Evolutionary conservation across 192 early-diverging fungal species (phyloP), one percentile per base, ranked within the genome.

Genomic region (Rhizoclosmatium globosum): DNA sequence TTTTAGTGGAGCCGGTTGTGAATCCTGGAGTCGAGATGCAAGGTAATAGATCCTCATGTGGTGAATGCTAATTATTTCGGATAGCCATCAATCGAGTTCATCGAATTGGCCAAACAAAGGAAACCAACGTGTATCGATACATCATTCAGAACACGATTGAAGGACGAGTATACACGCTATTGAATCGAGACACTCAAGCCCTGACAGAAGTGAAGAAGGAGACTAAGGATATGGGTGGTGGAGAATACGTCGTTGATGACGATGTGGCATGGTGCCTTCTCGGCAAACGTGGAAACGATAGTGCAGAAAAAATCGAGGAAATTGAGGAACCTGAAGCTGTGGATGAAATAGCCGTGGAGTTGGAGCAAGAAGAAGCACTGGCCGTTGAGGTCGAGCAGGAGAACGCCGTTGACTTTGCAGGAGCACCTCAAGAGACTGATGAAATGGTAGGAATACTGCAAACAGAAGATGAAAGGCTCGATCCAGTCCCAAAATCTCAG

Each of bases 1-100:
- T 90, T 66, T 62, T 90, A 4, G 79, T 90, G 61, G 89, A 90
- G 71, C 89, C 89, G 6, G 78, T 88, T 2, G 79, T 90, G 47
- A 81, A 90, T 47, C 45, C 47, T 4, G 83, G 80, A 3, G 43
- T 89, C 46, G 85, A 88, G 68, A 70, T 73, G 46, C 86, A 89
- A 80, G 82, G 82, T 82, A 43, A n/a, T 38, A 64, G 44, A 44
- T 45, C 1, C 76, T 60, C 45, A 11, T 9, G 13, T 73, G 11
- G 21, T 21, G 2, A 31, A 13, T 31, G 50, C 19, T 68, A 6
- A 21, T 31, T 47, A 15, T 50, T 23, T 67, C 42, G 39, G 0
- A 59, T 64, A 76, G 89, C 89, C 11, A 84, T 88, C 72, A 79
- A 80, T 50, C 60, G 89, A 3, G 84, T 90, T 7, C 87, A 88